Evolutionary conservation across 2,329 filamentous ascomycete genomes (phyloP), one percentile per base, ranked within the genome.

Genomic region (Coleophoma cylindrospora): DNA sequence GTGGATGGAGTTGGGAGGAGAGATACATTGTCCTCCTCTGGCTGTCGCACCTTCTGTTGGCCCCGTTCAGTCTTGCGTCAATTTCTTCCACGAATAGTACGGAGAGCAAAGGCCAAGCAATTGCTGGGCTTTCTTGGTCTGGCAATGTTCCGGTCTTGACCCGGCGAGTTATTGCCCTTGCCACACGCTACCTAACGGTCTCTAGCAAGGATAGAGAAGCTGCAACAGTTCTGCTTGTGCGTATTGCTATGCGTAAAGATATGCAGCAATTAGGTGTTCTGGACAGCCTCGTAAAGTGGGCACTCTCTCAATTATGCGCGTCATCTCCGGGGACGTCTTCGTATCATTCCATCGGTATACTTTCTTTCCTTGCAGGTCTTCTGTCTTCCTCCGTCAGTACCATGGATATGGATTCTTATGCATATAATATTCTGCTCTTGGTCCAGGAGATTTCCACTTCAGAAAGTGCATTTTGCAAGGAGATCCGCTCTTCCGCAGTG

Each of bases 201-300:
- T 79, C 92, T 0, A 90, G 91, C 0, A 96, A 95, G 61, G 92
- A 96, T 64, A 82, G 89, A 50, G 89, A 94, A 67, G 90, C 91
- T 10, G 91, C 94, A n/a, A 90, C 86, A 52, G 76, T 81, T 2
- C 74, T 97, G 21, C 74, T 99, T 8, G 88, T 95, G 15, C 81
- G 91, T 43, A 74, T 96, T 43, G 81, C 85, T n/a, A 83, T 91
- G 65, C 81, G 94, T 14, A 83, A 81, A 43, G 94, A 99, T 65
- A 96, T 97, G 89, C 88, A 92, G 67, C 73, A 80, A 46, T 70
- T 91, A 10, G 83, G 86, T 0, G 72, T 97, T 3, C 73, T 94
- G 34, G 70, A 81, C 43, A 74, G 77, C 2, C 72, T 96, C 10
- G 77, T 90, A 2, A 66, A 77, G 33, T 95, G 89, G 88, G 81